Evolutionary conservation across 371 early-diverging fungal species (phyloP).

Genomic region (Fennellomyces sp.): DNA sequence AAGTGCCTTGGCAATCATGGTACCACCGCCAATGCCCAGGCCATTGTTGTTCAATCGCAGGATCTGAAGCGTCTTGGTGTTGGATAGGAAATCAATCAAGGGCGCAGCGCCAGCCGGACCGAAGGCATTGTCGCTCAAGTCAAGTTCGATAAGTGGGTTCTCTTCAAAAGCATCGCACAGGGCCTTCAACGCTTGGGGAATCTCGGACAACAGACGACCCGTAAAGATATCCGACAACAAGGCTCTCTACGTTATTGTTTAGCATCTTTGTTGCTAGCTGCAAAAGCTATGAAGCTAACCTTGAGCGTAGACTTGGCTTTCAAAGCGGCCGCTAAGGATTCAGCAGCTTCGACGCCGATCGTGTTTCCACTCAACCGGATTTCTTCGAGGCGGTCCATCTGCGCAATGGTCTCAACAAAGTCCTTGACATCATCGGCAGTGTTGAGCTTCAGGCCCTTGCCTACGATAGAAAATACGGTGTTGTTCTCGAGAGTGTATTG

Average conservation of each 20-base stretch:
- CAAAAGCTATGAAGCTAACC: constrained; percentile 55
- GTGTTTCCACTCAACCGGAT: constrained; percentile 93
- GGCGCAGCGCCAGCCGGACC: constrained; percentile 94
- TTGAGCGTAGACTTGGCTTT: constrained; percentile 68
- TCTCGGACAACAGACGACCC: constrained; percentile 87
- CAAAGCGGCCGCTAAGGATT: constrained; percentile 80
- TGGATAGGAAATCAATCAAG: constrained; percentile 80
- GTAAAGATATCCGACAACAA: constrained; percentile 92
- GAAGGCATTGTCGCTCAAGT: constrained; percentile 97
- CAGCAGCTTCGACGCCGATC: constrained; percentile 90
- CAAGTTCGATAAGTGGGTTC: constrained; percentile 74
- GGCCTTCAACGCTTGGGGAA: constrained; percentile 82
- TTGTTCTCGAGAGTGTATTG: constrained; percentile 42
- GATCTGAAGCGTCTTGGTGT: constrained; percentile 76
- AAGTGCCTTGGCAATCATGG: constrained; percentile 86
- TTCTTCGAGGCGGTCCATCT: constrained; percentile 67
- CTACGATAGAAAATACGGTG: constrained; percentile 65
- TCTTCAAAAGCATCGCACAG: constrained; percentile 85
- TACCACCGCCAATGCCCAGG: constrained; percentile 88
- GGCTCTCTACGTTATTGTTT: constrained; percentile 37
- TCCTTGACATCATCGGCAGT: constrained; percentile 81
- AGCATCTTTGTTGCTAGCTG: background rate
- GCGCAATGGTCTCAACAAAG: constrained; percentile 71
- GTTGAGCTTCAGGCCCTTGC: constrained; percentile 79
- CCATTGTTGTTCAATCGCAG: constrained; percentile 96